Base-by-base conservation (phyloP, 1,139 yeast genomes). In the Geotrichum bryndzae region DNA sequence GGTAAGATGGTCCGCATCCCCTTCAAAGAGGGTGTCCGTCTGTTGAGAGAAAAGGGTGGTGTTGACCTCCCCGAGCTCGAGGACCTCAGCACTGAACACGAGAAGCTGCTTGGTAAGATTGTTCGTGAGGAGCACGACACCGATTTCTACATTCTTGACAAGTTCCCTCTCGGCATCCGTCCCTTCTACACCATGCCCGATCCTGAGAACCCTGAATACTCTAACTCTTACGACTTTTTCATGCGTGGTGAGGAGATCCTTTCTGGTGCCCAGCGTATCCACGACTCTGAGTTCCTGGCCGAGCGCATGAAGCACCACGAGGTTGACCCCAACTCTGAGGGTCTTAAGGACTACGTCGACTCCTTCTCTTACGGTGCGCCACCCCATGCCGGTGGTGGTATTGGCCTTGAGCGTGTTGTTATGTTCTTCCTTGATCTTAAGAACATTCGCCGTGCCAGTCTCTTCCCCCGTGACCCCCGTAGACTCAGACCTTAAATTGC, bases 161-260 rank as follows among this genome's bases (percentile, higher is more conserved):
- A 94, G 77, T 94, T 95, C 88, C 99, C 99, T 71, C 81, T 91
- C 73, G 96, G 90, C 38, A 84, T 91, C 63, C 88, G 99, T 80
- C 99, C 99, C 64, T 94, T 94, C 84, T 94, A 94, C 83, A 94
- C 99, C 63, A 94, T 95, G 99, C 98, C 99, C 66, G 97, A 92
- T 75, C 83, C 98, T 22, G 88, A 85, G 73, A 91, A 95, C 79
- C 84, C 96, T 67, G 82, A 87, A 71, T 91, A 91, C 80, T 91
- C 97, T 68, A 94, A 94, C 84, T 77, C 80, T 22, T 77, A 92
- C 75, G 99, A 94, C 80, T 94, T 95, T 86, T 95, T 95, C 82
- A 94, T 94, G 98, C 88, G 99, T 80, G 99, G 99, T 74, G 99
- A 94, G 80, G 99, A 94, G 79, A 94, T 94, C 71, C 81, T 94